Percentiles rank a stretch among this genome's conserved stretches.
phyloP scores from a whole-genome alignment of 371 early-diverging fungal genomes.

The Batkoa obscura region DNA sequence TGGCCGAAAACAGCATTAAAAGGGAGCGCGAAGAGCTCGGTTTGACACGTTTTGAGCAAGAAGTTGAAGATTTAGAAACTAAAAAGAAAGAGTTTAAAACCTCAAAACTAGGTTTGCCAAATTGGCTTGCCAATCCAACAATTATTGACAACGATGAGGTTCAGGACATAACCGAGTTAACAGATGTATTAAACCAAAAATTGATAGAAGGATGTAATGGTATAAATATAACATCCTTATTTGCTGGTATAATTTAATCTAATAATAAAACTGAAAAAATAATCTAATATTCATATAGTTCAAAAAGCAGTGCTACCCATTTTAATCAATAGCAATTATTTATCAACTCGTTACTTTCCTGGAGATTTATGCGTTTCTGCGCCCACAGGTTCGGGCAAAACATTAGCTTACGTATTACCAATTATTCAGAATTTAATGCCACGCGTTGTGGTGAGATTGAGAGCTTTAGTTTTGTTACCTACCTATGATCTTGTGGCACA shows the following conservation, averaged over 20 bases:
- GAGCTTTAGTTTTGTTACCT: slow-evolving; percentile 77
- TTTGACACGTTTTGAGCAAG: not conserved
- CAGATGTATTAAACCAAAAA: slow-evolving; percentile 29
- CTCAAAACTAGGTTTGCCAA: slow-evolving; percentile 48
- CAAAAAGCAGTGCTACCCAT: slow-evolving; percentile 62
- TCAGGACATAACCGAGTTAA: slow-evolving; percentile 16
- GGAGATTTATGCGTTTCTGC: slow-evolving; percentile 79
- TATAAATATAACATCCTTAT: slow-evolving; percentile 44
- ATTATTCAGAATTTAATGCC: slow-evolving; percentile 55
- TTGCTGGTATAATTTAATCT: slow-evolving; percentile 32
- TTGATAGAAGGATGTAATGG: slow-evolving; percentile 36
- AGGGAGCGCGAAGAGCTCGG: no score
- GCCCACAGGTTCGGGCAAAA: slow-evolving; percentile 95
- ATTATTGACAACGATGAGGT: slow-evolving; percentile 35
- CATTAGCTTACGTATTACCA: slow-evolving; percentile 90
- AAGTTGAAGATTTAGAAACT: not conserved
- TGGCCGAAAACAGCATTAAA: no score
- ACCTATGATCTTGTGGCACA: slow-evolving; percentile 77
- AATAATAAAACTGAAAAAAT: not conserved
- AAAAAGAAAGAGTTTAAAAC: slow-evolving; percentile 6
- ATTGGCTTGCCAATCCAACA: slow-evolving; percentile 67
- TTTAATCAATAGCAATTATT: slow-evolving; percentile 25
- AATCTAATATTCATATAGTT: slow-evolving; percentile 17
- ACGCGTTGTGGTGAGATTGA: slow-evolving; percentile 47
- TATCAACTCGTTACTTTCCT: slow-evolving; percentile 86